phyloP scores from a whole-genome alignment of 2,329 filamentous ascomycete genomes.

The Colletotrichum incanum region DNA sequence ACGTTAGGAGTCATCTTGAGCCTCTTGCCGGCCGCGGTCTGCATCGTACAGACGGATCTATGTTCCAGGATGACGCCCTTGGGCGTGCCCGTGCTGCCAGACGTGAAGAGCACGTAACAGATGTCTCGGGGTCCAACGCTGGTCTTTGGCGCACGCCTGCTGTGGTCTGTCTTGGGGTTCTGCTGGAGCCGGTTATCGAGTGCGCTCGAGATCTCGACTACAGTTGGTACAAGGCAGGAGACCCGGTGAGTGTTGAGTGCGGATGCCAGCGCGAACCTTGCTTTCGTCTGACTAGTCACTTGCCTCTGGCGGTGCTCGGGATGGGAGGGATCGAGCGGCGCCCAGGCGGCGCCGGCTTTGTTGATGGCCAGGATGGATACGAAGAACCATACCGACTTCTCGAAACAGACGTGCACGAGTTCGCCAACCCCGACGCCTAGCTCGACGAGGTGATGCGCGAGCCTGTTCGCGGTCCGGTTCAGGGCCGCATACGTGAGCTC shows the following conservation, averaged over 20 bases:
- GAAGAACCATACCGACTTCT: constrained; percentile 48
- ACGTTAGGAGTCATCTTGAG: background rate
- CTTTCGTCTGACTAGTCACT: background rate
- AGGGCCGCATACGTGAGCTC: constrained; percentile 43
- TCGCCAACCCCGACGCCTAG: constrained; percentile 43
- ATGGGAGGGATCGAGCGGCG: constrained; percentile 48
- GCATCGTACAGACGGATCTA: background rate
- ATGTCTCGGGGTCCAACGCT: background rate
- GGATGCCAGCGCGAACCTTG: background rate
- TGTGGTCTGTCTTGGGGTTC: constrained; percentile 27
- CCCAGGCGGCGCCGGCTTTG: constrained; percentile 51
- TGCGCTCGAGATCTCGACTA: constrained; percentile 54
- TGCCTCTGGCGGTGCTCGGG: background rate
- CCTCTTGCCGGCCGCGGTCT: background rate
- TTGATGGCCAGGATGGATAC: constrained; percentile 50
- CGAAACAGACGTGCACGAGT: constrained; percentile 48
- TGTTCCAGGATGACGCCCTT: background rate
- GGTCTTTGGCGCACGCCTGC: background rate
- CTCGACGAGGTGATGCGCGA: constrained; percentile 39
- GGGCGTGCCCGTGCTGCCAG: too few species aligned
- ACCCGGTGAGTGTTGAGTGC: constrained; percentile 52
- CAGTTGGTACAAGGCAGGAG: constrained; percentile 40
- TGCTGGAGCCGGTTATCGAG: constrained; percentile 62
- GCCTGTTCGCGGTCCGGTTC: constrained; percentile 33
- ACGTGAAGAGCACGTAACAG: background rate